These are phyloP conservation scores for Amanita thiersii DNA, from an alignment of 768 basidiomycete species.

Conservation along the genomic window DNA sequence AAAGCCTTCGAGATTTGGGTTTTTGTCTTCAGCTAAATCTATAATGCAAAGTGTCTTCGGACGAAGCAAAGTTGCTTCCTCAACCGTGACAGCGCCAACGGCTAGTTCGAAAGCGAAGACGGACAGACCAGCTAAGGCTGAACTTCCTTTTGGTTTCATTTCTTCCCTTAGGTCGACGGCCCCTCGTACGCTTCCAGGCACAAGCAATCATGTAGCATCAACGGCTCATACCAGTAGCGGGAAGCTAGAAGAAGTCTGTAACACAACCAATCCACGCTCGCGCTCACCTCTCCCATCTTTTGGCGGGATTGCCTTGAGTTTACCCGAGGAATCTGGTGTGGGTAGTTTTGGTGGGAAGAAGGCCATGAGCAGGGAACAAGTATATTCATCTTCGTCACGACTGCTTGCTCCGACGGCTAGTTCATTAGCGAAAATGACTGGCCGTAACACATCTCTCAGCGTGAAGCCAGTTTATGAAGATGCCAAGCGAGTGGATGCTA, in stretches of 20 bases:
- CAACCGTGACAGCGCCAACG: slow-evolving; percentile 4
- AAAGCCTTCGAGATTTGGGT: slow-evolving; percentile 57
- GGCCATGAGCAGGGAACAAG: slow-evolving; percentile 10
- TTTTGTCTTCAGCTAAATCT: slow-evolving; percentile 63
- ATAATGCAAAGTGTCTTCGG: slow-evolving; percentile 72
- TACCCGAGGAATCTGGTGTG: slow-evolving; percentile 11
- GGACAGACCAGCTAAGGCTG: neutral
- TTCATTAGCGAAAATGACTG: slow-evolving; percentile 54
- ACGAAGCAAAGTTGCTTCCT: slow-evolving; percentile 22
- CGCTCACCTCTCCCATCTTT: slow-evolving; percentile 21
- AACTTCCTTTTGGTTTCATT: neutral
- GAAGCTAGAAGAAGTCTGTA: neutral
- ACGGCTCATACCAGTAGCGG: neutral
- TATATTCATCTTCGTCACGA: slow-evolving; percentile 28
- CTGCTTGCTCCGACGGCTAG: slow-evolving; percentile 72
- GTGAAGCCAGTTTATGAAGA: slow-evolving; percentile 11
- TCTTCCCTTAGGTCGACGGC: no score
- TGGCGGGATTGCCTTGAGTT: neutral
- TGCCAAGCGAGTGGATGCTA: slow-evolving; percentile 1
- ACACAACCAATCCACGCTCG: slow-evolving; percentile 15
- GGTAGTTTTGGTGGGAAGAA: slow-evolving; percentile 30
- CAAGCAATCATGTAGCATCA: neutral
- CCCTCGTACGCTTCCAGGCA: neutral
- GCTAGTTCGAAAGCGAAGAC: slow-evolving; percentile 7
- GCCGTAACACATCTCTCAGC: slow-evolving; percentile 8